Conservation (phyloP, 2,329 filamentous ascomycete genomes). For the Diaporthe batatas region DNA sequence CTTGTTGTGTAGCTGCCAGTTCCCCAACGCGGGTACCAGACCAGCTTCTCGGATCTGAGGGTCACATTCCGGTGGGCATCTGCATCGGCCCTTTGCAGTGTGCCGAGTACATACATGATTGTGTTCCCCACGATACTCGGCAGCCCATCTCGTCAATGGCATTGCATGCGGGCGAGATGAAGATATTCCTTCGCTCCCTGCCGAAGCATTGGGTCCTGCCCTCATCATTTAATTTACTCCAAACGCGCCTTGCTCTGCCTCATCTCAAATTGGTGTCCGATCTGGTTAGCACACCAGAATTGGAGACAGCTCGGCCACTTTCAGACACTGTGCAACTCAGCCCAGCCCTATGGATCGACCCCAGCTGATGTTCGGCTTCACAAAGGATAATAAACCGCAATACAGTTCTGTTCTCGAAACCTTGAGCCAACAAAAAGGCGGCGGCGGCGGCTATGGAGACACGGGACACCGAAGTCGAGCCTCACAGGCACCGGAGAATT, state of each 20-base stretch:
- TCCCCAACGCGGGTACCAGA: slow-evolving; percentile 13
- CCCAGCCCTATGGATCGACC: slow-evolving; percentile 11
- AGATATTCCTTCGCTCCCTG: slow-evolving; percentile 22
- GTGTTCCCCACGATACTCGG: neutral
- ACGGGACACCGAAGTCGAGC: neutral
- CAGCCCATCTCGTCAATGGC: slow-evolving; percentile 1
- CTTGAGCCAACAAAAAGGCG: neutral
- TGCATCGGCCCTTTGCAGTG: slow-evolving; percentile 13
- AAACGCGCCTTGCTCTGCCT: slow-evolving; percentile 39
- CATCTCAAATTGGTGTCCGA: slow-evolving; percentile 25
- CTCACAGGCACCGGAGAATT: slow-evolving; percentile 28
- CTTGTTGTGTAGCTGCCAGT: neutral
- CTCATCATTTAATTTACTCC: slow-evolving; percentile 34
- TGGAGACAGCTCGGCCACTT: neutral
- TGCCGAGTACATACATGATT: neutral
- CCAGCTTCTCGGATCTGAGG: neutral
- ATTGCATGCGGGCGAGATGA: slow-evolving; percentile 22
- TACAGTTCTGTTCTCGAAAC: neutral
- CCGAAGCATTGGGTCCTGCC: slow-evolving; percentile 24
- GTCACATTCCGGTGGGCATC: slow-evolving; percentile 10
- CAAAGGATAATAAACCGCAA: neutral
- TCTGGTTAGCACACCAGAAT: slow-evolving; percentile 17
- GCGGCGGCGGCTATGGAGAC: neutral
- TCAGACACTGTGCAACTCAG: slow-evolving; percentile 40
- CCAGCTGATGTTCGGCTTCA: slow-evolving; percentile 1